Evolutionary conservation across 1,284 basidiomycete species (phyloP).

Genomic region (Irpex sp.): DNA sequence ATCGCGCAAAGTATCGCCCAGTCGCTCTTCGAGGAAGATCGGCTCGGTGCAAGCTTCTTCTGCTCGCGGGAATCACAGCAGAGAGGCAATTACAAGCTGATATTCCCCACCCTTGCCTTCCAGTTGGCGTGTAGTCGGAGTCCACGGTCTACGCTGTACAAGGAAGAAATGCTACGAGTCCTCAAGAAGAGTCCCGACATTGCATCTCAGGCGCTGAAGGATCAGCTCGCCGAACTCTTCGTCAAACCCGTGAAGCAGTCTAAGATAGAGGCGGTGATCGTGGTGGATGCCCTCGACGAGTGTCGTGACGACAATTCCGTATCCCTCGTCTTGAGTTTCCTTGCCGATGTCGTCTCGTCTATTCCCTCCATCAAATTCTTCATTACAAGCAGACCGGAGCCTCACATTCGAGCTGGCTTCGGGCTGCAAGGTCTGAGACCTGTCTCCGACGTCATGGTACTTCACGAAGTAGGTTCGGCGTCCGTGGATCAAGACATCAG

Average conservation of each 20-base stretch:
- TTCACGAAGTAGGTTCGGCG: not conserved
- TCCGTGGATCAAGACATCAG: not conserved
- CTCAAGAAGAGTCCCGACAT: not conserved
- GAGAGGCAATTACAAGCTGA: conserved; percentile 12
- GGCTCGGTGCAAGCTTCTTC: conserved; percentile 25
- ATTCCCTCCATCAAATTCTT: conserved; percentile 16
- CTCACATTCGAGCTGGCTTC: conserved; percentile 16
- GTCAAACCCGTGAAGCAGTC: conserved; percentile 4
- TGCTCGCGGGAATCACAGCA: conserved; percentile 16
- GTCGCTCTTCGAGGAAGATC: not conserved
- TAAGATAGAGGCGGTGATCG: conserved; percentile 8
- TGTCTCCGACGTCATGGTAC: not conserved
- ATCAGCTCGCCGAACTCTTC: conserved; percentile 8
- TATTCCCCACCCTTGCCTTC: conserved; percentile 25
- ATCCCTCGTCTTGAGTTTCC: conserved; percentile 15
- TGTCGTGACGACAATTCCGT: conserved; percentile 18
- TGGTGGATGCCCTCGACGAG: conserved; percentile 26
- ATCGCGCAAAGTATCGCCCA: conserved; percentile 12
- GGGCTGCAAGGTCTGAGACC: not conserved
- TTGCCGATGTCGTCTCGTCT: conserved; percentile 4
- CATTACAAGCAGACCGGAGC: conserved; percentile 25
- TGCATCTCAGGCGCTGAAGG: too few relatives aligned
- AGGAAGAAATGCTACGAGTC: not conserved
- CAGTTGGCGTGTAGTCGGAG: conserved; percentile 15
- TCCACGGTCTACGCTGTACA: not conserved